Conservation (phyloP, 495 filamentous ascomycete species). For the Aspergillus nanangensis region DNA sequence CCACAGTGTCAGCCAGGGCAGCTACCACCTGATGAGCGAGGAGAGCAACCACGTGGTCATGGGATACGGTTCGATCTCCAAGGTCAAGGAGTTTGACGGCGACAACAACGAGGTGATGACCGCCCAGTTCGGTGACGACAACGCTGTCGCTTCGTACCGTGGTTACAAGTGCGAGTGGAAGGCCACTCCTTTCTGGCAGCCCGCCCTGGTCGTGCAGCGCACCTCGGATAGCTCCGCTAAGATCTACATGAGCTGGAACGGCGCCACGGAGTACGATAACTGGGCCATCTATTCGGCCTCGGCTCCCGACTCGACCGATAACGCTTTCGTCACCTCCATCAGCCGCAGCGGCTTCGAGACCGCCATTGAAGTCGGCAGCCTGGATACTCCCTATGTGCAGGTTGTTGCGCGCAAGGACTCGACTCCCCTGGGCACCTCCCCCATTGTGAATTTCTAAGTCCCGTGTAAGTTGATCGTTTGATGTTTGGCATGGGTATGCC, state of each 20-base stretch:
- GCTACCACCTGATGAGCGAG: conserved; percentile 35
- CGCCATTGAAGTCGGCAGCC: conserved; percentile 13
- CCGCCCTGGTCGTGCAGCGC: conserved; percentile 20
- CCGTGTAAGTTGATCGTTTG: background rate
- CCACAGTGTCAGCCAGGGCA: conserved; percentile 43
- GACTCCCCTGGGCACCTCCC: conserved; percentile 23
- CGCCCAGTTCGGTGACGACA: conserved; percentile 32
- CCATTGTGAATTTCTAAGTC: conserved; percentile 16
- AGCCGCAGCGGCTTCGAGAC: conserved; percentile 33
- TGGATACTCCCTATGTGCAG: conserved; percentile 23
- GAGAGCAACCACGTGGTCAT: conserved; percentile 37
- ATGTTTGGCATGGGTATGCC: background rate
- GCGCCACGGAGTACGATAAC: conserved; percentile 38
- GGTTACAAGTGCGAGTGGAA: conserved; percentile 38
- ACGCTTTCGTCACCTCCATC: conserved; percentile 17
- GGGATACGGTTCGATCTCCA: conserved; percentile 45
- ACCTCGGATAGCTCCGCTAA: conserved; percentile 11
- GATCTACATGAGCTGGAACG: conserved; percentile 39
- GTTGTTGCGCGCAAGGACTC: conserved; percentile 28
- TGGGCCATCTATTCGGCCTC: conserved; percentile 27
- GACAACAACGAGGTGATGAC: conserved; percentile 28
- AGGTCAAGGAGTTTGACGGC: conserved; percentile 44
- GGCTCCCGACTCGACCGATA: conserved; percentile 15
- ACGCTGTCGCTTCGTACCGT: conserved; percentile 37
- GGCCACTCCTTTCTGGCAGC: conserved; percentile 33